Evolutionary conservation across 2,329 filamentous ascomycete species (phyloP), one percentile per base, ranked within the genome.

Genomic region (Emericellopsis cladophorae): DNA sequence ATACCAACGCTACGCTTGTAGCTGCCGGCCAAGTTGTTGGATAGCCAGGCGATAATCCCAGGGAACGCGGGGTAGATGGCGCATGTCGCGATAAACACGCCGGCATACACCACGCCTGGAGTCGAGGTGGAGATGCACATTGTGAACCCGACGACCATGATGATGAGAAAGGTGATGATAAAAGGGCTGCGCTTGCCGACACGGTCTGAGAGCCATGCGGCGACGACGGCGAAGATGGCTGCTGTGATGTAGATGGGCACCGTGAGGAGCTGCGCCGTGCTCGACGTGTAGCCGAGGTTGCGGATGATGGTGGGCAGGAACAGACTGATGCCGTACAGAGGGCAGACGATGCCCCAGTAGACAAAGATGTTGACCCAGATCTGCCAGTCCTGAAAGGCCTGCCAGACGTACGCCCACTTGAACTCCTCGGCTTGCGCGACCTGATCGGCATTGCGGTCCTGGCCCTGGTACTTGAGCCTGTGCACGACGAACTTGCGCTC

Each of bases 51-150:
- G 39, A 93, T 82, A 1, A 82, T 81, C 40, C 89, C 89, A 0
- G 84, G 67, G 43, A 92, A 83, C 23, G 76, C 79, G 0, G 87
- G 84, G 48, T 90, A 92, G 42, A 92, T 88, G 2, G 83, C 82
- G 43, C 85, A 72, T 0, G 85, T 81, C 0, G 76, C 81, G 1
- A 93, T 64, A 57, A 89, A 93, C 0, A 81, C 80, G 0, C 82
- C 86, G 0, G 74, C 82, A 48, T 93, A 94, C 10, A 76, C 67
- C 0, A 78, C 76, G 1, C 65, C 66, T 1, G 77, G 67, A 42
- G 79, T 77, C 4, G 52, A 48, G 43, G 70, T 73, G 2, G 68
- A 66, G 31, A 81, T 71, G 56, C 76, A 66, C 64, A 77, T 72
- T 22, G 72, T 61, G 43, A 76, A 80, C 0, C 77, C 78, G 3